Conservation (phyloP, 2,329 filamentous ascomycete genomes). For the Pseudogymnoascus sp. region DNA sequence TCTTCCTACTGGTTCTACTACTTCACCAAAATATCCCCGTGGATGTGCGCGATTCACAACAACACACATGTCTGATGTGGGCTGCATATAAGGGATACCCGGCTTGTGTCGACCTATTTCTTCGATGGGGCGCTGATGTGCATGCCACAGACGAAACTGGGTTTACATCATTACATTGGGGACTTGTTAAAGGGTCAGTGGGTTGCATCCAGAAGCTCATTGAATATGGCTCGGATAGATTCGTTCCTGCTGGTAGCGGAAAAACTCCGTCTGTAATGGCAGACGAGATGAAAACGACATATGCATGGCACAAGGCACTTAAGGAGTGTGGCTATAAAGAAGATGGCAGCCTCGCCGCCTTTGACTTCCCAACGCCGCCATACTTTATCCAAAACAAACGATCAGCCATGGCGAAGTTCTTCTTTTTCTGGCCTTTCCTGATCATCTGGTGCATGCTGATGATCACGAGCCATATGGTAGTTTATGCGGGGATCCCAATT, state of each 20-base stretch:
- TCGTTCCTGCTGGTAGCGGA: constrained; percentile 78
- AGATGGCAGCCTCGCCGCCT: constrained; percentile 61
- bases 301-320: constrained; percentile 75
- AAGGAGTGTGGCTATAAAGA: constrained; percentile 76
- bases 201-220: constrained; percentile 87
- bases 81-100: constrained; percentile 96
- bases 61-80: constrained; percentile 97
- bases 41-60: constrained; percentile 79
- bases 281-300: constrained; percentile 77
- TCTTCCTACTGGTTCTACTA: constrained; percentile 78
- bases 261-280: constrained; percentile 86
- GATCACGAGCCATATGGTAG: constrained; percentile 63
- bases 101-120: constrained; percentile 80
- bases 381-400: constrained; percentile 69
- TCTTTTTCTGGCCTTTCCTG: constrained; percentile 82
- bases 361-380: constrained; percentile 64
- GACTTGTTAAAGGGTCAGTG: constrained; percentile 83
- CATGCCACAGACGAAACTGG: constrained; percentile 85
- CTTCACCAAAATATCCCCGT: constrained; percentile 94
- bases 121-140: constrained; percentile 92
- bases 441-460: constrained; percentile 64
- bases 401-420: constrained; percentile 71
- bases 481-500: constrained; percentile 69
- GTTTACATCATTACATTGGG: constrained; percentile 94
- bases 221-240: constrained; percentile 91